A percentile compares a stretch with the other conserved stretches of the same genome.
Evolutionary conservation across 163 green algal genomes (phyloP).

Genomic region (Smithsoniella earleae): DNA sequence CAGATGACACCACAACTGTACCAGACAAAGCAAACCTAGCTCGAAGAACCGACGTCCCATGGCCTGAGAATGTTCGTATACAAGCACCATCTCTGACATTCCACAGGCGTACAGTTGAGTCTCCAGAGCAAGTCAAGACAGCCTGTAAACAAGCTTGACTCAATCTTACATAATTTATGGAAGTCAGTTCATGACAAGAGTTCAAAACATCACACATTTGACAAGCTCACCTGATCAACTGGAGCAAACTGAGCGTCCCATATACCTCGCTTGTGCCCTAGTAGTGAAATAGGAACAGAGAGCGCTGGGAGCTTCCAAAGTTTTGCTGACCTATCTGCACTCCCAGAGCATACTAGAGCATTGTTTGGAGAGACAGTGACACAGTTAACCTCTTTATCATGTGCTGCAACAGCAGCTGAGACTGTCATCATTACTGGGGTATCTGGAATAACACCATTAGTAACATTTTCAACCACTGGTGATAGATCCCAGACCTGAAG

Average conservation of each 20-base stretch:
- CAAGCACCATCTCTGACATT: constrained; percentile 54
- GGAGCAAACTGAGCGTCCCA: constrained; percentile 86
- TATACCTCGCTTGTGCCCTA: constrained; percentile 83
- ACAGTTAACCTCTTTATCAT: constrained; percentile 96
- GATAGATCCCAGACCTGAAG: constrained; percentile 46
- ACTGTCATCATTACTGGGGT: constrained; percentile 46
- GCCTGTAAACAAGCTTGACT: no score
- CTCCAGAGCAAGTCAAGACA: constrained; percentile 43
- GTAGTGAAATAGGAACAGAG: constrained; percentile 47
- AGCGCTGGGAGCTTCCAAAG: constrained; percentile 75
- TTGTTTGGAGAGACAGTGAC: constrained; percentile 80
- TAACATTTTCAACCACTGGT: constrained; percentile 28
- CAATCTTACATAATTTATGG: no score
- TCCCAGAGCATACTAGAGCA: constrained; percentile 64
- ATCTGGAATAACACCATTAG: not conserved
- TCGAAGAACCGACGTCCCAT: constrained; percentile 74
- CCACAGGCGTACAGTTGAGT: not conserved
- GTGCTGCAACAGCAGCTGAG: constrained; percentile 66
- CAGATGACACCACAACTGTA: constrained; percentile 56
- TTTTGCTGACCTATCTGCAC: constrained; percentile 57
- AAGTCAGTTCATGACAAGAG: no score
- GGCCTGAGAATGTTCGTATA: constrained; percentile 83
- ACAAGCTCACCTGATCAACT: constrained; percentile 60
- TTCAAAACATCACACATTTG: no score
- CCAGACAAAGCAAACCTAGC: constrained; percentile 63